phyloP scores from a whole-genome alignment of 192 early-diverging fungal species.

The Podila epigama region DNA sequence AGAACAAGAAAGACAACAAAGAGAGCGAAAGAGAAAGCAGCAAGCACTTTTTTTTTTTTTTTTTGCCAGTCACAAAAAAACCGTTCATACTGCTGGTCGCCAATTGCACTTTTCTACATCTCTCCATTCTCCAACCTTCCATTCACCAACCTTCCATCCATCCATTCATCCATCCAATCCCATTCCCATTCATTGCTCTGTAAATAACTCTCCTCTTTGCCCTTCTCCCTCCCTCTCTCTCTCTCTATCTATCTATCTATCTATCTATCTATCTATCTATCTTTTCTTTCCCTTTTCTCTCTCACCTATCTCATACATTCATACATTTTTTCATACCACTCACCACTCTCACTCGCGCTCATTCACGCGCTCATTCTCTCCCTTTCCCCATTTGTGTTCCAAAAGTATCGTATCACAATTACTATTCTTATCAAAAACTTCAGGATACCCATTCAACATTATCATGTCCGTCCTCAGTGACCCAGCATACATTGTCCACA shows the following conservation, averaged over 20 bases:
- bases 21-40: not conserved
- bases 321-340: not conserved
- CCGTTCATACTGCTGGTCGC: not conserved
- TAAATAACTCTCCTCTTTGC: not conserved
- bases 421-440: not conserved
- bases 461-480: slow-evolving; percentile 76
- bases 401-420: not conserved
- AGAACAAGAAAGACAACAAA: not conserved
- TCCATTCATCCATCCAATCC: not conserved
- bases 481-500: slow-evolving; percentile 77
- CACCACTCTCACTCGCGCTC: not conserved
- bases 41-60: not conserved
- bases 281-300: not conserved
- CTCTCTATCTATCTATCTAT: too few relatives aligned
- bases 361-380: not conserved
- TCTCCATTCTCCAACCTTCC: not conserved
- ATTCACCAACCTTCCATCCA: not conserved
- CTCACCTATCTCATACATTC: not conserved
- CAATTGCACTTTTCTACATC: not conserved
- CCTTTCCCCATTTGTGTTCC: too few relatives aligned
- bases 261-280: not conserved
- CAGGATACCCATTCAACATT: not conserved
- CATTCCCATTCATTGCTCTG: not conserved
- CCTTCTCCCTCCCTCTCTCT: not conserved
- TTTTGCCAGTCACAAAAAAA: not conserved